These are phyloP conservation scores for Withania somnifera DNA, from an alignment of 305 asterid species.

Conservation along the genomic window DNA sequence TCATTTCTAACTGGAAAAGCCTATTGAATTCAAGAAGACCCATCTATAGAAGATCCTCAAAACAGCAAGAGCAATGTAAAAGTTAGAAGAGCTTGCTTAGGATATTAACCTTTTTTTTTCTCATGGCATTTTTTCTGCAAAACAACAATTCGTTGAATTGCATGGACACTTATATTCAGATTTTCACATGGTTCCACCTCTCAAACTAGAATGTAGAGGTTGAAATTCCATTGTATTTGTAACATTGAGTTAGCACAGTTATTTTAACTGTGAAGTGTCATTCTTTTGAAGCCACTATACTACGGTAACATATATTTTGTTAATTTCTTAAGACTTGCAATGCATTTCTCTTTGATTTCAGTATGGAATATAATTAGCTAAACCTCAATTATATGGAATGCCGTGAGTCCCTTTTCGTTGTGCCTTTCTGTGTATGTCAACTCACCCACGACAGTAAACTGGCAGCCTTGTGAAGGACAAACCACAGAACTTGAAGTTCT, in stretches of 20 bases:
- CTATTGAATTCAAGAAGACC: not conserved
- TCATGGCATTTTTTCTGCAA: not conserved
- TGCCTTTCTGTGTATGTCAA: not conserved
- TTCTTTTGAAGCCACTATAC: not conserved
- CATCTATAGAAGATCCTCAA: not conserved
- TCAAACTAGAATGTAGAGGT: not conserved
- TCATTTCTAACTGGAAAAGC: not conserved
- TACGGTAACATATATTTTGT: not conserved
- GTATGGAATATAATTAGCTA: not conserved
- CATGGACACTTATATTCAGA: not conserved
- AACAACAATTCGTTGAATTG: not conserved
- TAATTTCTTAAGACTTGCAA: not conserved
- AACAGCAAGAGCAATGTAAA: not conserved
- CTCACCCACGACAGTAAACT: not conserved
- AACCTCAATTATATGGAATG: not conserved
- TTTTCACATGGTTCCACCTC: not conserved
- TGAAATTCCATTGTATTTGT: not conserved
- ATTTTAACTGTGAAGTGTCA: not conserved
- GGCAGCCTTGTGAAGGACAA: not conserved
- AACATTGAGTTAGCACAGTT: not conserved
- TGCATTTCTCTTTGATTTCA: not conserved
- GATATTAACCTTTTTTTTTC: not conserved
- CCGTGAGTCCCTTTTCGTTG: not conserved
- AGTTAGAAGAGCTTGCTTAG: not conserved
- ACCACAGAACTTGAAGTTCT: not conserved